Conservation (phyloP, 805 yeast genomes). For the Metschnikowia chrysomelidarum region DNA sequence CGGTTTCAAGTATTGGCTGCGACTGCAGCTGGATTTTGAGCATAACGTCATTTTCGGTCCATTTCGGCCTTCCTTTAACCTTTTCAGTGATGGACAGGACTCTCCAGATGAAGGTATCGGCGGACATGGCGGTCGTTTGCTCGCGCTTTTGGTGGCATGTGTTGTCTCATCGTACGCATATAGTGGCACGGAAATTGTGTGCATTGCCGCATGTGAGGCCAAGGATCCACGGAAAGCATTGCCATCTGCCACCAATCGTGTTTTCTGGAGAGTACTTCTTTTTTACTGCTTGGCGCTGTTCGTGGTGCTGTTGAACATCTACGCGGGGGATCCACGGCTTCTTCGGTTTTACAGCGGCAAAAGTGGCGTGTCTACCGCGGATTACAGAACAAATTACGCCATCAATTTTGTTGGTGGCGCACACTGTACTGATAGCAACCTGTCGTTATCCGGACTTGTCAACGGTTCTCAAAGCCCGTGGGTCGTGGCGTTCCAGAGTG, state of each 20-base stretch:
- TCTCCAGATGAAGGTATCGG: constrained; percentile 56
- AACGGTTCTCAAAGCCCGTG: constrained; percentile 46
- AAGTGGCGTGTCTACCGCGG: constrained; percentile 26
- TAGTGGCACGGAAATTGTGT: constrained; percentile 79
- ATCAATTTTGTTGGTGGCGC: constrained; percentile 35
- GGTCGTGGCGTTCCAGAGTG: constrained; percentile 43
- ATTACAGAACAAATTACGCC: constrained; percentile 28
- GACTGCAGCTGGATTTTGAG: constrained; percentile 46
- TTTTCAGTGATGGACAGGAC: constrained; percentile 53
- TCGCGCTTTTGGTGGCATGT: constrained; percentile 59
- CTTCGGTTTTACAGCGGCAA: constrained; percentile 49
- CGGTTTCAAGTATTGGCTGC: constrained; percentile 75
- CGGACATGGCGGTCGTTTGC: constrained; percentile 58
- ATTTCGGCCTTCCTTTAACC: constrained; percentile 70
- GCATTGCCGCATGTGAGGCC: constrained; percentile 86
- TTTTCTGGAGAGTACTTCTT: constrained; percentile 66
- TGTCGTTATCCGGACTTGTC: constrained; percentile 21
- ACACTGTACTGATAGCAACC: constrained; percentile 23
- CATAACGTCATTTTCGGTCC: constrained; percentile 59
- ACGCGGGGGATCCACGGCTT: constrained; percentile 75
- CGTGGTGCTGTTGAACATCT: constrained; percentile 67
- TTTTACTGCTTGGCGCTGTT: constrained; percentile 68
- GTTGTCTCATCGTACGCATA: constrained; percentile 71
- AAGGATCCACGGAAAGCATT: constrained; percentile 72
- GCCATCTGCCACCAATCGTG: constrained; percentile 73